phyloP scores from a whole-genome alignment of 768 basidiomycete species.

The Leccinum imitatum region DNA sequence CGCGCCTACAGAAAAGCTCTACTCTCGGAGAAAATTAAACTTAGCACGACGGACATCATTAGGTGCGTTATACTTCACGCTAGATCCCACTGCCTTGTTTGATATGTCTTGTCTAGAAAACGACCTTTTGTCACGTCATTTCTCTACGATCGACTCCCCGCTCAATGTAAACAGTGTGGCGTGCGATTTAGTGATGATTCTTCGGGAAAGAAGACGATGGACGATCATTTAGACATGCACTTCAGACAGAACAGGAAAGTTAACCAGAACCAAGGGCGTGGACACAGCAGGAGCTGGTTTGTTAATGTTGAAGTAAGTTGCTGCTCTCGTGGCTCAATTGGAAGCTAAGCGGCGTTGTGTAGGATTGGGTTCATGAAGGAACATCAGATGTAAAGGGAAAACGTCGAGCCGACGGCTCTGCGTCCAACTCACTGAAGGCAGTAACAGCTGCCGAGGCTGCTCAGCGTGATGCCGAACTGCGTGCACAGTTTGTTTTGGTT shows the following conservation, averaged over 20 bases:
- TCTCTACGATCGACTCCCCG: conserved; percentile 70
- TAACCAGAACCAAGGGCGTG: conserved; percentile 57
- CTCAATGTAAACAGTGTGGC: conserved; percentile 94
- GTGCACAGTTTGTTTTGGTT: conserved; percentile 79
- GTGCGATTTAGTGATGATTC: conserved; percentile 76
- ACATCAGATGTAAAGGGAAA: conserved; percentile 65
- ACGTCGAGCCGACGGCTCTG: conserved; percentile 54
- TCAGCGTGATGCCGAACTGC: conserved; percentile 73
- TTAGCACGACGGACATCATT: conserved; percentile 68
- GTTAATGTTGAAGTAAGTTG: conserved; percentile 65
- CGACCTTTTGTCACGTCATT: conserved; percentile 62
- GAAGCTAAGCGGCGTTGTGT: conserved; percentile 15
- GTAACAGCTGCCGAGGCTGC: conserved; percentile 62
- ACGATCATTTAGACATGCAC: conserved; percentile 95
- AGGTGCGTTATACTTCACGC: conserved; percentile 46
- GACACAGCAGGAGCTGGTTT: conserved; percentile 91
- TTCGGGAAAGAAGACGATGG: conserved; percentile 71
- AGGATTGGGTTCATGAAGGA: conserved; percentile 90
- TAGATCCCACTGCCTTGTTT: not conserved
- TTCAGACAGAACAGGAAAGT: conserved; percentile 90
- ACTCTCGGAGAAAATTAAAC: conserved; percentile 56
- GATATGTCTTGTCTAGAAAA: conserved; percentile 31
- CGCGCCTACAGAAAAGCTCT: conserved; percentile 62
- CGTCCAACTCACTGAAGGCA: conserved; percentile 53
- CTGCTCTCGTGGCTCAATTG: not conserved